Evolutionary conservation across 2,329 filamentous ascomycete genomes (phyloP), one percentile per base, ranked within the genome.

Genomic region (Alternaria arborescens): DNA sequence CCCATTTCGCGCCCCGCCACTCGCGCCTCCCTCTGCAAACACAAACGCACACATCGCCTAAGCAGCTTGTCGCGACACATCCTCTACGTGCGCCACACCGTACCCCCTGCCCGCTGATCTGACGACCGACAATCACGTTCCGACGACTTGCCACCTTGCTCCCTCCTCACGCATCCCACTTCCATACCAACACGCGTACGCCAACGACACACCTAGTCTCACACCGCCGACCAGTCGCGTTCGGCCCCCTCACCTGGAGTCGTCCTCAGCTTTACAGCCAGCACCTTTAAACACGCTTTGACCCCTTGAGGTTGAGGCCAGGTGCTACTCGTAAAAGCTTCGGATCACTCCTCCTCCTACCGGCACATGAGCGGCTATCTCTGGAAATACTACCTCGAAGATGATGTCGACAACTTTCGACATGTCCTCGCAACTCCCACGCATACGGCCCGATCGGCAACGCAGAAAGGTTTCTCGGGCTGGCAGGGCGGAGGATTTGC

Each of bases 361-460:
- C 68, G 69, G 77, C 88, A 88, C 88, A 95, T 98, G 94, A 98
- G 92, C 90, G 91, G 93, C 84, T 88, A 91, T 87, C 89, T 99
- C 80, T 97, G 94, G 94, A 94, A 93, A 87, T 92, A 88, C 80
- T 98, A 94, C 80, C 91, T 96, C 85, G 91, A 97, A 88, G 92
- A 97, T 87, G 93, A 99, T 88, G 91, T 97, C 88, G 94, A 97
- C 79, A 89, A 84, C 78, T 98, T 99, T 87, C 91, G 91, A 83
- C 91, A 90, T 84, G 87, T 96, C 77, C 87, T 99, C 86, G 89
- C 89, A 76, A 88, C 88, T 79, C 85, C 90, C 81, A 84, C 85
- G 76, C 85, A 84, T 78, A 85, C 82, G 75, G 76, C 84, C 65
- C 86, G 87, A 71, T 75, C 82, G 60, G 77, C 83, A 61, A 80